These are phyloP conservation scores for Cryphonectria parasitica DNA, from an alignment of 2,329 filamentous ascomycete genomes.

Conservation along the genomic window DNA sequence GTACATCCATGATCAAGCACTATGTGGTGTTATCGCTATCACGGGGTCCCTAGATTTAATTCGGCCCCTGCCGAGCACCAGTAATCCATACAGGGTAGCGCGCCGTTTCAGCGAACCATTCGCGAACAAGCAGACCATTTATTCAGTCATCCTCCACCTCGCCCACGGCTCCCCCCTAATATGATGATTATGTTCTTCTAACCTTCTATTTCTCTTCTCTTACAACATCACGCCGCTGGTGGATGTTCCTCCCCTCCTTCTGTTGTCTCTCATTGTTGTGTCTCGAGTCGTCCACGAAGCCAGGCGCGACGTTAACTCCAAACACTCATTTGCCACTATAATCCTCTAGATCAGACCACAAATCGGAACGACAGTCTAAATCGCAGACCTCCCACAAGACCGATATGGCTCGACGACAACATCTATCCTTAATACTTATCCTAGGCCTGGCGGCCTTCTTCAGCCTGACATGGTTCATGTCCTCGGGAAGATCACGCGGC, in stretches of 20 bases:
- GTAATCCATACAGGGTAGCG: background rate
- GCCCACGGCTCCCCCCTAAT: background rate
- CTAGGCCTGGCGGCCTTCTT: slow-evolving; percentile 60
- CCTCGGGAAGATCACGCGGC: slow-evolving; percentile 35
- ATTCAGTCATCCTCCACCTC: background rate
- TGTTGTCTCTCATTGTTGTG: background rate
- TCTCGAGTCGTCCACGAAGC: background rate
- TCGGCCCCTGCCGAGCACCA: slow-evolving; percentile 7
- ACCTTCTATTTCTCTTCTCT: background rate
- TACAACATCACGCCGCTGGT: background rate
- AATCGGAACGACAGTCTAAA: background rate
- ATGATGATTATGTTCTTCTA: background rate
- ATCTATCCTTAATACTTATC: slow-evolving; percentile 57
- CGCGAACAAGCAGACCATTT: background rate
- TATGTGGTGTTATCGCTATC: slow-evolving; percentile 4
- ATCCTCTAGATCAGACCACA: background rate
- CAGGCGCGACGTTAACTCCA: background rate
- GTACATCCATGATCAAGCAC: background rate
- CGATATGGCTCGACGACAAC: slow-evolving; percentile 56
- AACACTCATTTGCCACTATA: background rate
- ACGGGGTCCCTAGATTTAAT: background rate
- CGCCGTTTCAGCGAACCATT: slow-evolving; percentile 5
- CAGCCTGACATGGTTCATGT: slow-evolving; percentile 62
- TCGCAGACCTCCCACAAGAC: background rate
- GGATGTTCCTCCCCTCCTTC: background rate